phyloP scores from a whole-genome alignment of 257 asterid genomes.

The Parsonsia alboflavescens region DNA sequence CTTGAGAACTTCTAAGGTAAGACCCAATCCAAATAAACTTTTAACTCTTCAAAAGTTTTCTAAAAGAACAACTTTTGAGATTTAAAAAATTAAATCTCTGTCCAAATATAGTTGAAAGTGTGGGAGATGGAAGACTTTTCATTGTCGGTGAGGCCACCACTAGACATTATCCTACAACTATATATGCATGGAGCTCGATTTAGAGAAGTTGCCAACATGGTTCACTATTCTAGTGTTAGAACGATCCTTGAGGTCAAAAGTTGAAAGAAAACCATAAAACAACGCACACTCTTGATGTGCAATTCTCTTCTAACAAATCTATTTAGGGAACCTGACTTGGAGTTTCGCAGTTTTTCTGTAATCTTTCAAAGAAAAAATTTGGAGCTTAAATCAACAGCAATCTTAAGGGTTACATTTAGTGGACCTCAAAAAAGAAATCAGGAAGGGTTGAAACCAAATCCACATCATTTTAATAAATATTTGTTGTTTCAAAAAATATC shows the following conservation, averaged over 20 bases:
- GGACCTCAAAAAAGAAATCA: constrained; percentile 52
- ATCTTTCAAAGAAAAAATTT: constrained; percentile 59
- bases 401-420: constrained; percentile 75
- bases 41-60: too few species aligned
- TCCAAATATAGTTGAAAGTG: constrained; percentile 91
- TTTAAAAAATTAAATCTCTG: too few species aligned
- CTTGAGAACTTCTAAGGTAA: too few species aligned
- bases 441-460: constrained; percentile 49
- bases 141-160: constrained; percentile 97
- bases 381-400: constrained; percentile 50
- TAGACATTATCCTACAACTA: constrained; percentile 92
- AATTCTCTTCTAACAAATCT: constrained; percentile 77
- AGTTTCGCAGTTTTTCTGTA: constrained; percentile 87
- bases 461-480: constrained; percentile 63
- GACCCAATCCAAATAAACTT: too few species aligned
- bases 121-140: constrained; percentile 89
- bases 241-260: constrained; percentile 38
- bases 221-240: constrained; percentile 47
- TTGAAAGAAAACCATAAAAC: constrained; percentile 66
- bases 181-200: constrained; percentile 98
- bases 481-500: constrained; percentile 78
- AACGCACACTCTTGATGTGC: constrained; percentile 84
- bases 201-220: constrained; percentile 87
- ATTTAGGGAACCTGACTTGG: constrained; percentile 92
- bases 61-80: too few species aligned